Conservation (phyloP, 306 rosid species). For the Prinsepia uniflora region DNA sequence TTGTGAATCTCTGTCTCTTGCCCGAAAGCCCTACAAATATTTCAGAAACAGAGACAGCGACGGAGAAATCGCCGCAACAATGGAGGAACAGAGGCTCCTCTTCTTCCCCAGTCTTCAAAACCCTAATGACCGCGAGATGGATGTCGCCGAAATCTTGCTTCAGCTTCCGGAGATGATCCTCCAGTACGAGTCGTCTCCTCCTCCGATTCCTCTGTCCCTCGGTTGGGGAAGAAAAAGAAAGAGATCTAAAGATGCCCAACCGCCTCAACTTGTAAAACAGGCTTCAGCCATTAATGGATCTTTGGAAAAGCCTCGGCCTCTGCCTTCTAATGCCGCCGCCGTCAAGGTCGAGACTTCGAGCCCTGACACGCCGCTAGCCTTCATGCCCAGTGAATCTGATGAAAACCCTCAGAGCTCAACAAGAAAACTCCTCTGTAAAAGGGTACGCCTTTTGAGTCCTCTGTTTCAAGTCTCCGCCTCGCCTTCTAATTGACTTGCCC, state of each 20-base stretch:
- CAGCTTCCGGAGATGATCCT: constrained; percentile 14
- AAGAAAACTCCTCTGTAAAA: constrained; percentile 28
- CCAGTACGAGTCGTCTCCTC: background rate
- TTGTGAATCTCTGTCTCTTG: background rate
- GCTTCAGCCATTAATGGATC: too few relatives aligned
- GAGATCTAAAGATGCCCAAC: constrained; percentile 43
- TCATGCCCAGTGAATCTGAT: constrained; percentile 52
- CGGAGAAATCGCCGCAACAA: background rate
- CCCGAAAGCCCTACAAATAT: background rate
- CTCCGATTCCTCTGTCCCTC: background rate
- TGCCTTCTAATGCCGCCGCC: background rate
- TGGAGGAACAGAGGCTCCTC: background rate
- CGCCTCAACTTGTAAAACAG: too few relatives aligned
- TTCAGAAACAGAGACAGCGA: background rate
- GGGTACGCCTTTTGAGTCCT: constrained; percentile 30
- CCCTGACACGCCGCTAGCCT: constrained; percentile 53
- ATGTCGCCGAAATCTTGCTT: constrained; percentile 35
- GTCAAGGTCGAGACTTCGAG: constrained; percentile 34
- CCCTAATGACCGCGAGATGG: constrained; percentile 23
- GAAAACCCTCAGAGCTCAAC: constrained; percentile 28
- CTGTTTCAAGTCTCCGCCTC: background rate
- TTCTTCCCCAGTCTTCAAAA: background rate
- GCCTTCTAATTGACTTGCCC: background rate
- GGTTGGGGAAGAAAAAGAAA: constrained; percentile 39
- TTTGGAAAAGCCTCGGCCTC: too few relatives aligned